phyloP scores from a whole-genome alignment of 2,329 filamentous ascomycete genomes.

The Ophiocordyceps camponoti-leonardi region DNA sequence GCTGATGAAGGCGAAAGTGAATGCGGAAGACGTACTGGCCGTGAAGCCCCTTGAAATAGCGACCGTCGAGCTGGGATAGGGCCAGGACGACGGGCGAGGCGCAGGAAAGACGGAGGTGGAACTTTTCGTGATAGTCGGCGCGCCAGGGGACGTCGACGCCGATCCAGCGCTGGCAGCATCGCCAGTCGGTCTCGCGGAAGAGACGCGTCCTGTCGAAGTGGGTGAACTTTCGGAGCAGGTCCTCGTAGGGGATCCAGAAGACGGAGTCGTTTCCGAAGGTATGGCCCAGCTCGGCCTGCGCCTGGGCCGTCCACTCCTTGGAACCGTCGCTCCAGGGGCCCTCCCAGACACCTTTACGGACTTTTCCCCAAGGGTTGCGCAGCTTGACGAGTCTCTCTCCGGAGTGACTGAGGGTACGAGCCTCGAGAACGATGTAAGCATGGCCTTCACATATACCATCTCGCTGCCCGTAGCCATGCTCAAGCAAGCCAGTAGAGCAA shows the following conservation, averaged over 20 bases:
- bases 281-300: conserved; percentile 38
- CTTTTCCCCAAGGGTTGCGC: conserved; percentile 43
- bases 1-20: conserved; percentile 31
- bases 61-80: conserved; percentile 42
- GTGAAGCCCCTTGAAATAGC: conserved; percentile 43
- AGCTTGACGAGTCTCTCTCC: conserved; percentile 39
- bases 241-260: conserved; percentile 47
- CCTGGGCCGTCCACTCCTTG: conserved; percentile 43
- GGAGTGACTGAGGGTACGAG: conserved; percentile 27
- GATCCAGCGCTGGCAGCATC: conserved; percentile 41
- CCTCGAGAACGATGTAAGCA: conserved; percentile 44
- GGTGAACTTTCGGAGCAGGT: conserved; percentile 44
- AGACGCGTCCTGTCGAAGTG: conserved; percentile 45
- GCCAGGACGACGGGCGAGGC: conserved; percentile 41
- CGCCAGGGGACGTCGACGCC: conserved; percentile 46
- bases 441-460: conserved; percentile 41
- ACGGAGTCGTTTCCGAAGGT: conserved; percentile 44
- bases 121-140: conserved; percentile 42
- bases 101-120: conserved; percentile 36
- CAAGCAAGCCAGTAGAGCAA: conserved; percentile 47
- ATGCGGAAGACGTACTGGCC: conserved; percentile 38
- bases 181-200: conserved; percentile 40
- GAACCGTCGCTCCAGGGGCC: conserved; percentile 42
- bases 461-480: conserved; percentile 42
- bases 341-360: conserved; percentile 40